Conservation (phyloP, 2,329 filamentous ascomycete species). For the Verticillium tricorpus region DNA sequence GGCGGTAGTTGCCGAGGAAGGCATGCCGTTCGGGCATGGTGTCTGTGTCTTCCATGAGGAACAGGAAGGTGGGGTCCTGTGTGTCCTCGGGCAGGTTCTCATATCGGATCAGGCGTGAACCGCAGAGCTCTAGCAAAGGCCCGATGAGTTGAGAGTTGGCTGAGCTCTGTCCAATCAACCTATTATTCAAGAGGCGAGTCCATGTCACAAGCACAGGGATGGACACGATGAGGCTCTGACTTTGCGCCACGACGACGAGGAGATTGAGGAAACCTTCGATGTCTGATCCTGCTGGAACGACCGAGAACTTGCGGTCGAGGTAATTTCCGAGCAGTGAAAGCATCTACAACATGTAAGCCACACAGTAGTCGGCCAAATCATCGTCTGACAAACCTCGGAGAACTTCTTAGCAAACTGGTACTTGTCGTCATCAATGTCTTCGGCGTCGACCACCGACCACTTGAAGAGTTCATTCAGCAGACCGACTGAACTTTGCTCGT, state of each 20-base stretch:
- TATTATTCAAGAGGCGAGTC: slow-evolving; percentile 74
- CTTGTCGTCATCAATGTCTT: slow-evolving; percentile 84
- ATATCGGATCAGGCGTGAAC: slow-evolving; percentile 78
- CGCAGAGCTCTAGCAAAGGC: slow-evolving; percentile 76
- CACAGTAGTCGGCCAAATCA: neutral
- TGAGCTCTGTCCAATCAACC: slow-evolving; percentile 61
- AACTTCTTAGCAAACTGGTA: slow-evolving; percentile 93
- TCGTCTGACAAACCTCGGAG: slow-evolving; percentile 62
- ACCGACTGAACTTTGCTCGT: slow-evolving; percentile 63
- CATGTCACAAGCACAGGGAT: slow-evolving; percentile 89
- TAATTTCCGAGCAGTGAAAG: slow-evolving; percentile 81
- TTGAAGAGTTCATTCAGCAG: slow-evolving; percentile 71
- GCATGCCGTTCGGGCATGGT: slow-evolving; percentile 90
- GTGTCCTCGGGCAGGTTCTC: slow-evolving; percentile 81
- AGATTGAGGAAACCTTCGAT: slow-evolving; percentile 74
- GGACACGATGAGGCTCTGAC: slow-evolving; percentile 84
- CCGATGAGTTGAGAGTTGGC: slow-evolving; percentile 63
- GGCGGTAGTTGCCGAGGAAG: slow-evolving; percentile 90
- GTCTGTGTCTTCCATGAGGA: slow-evolving; percentile 90
- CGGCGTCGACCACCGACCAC: slow-evolving; percentile 74
- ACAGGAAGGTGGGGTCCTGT: slow-evolving; percentile 72
- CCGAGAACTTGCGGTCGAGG: slow-evolving; percentile 69
- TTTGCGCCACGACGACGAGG: slow-evolving; percentile 72
- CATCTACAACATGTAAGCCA: slow-evolving; percentile 47
- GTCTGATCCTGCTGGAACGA: slow-evolving; percentile 60